These are phyloP conservation scores for Voacanga thouarsii DNA, from an alignment of 257 asterid genomes.

Conservation along the genomic window DNA sequence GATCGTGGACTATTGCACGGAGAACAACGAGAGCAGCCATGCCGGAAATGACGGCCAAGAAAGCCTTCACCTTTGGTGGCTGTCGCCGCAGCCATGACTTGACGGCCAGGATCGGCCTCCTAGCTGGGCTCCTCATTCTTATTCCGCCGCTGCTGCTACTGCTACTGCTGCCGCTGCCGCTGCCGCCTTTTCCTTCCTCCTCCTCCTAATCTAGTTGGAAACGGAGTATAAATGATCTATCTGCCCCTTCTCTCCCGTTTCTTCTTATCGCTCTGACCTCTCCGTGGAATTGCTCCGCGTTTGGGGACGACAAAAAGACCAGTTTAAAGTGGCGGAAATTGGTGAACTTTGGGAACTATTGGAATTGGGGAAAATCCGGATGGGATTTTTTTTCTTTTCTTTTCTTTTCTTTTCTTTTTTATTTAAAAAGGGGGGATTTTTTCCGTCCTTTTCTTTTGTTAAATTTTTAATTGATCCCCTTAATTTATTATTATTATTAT, in stretches of 20 bases:
- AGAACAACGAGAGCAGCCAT: conserved; percentile 81
- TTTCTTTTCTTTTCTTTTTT: too few relatives aligned
- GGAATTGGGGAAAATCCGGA: neutral
- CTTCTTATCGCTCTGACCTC: neutral
- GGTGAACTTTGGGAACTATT: neutral
- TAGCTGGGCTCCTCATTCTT: conserved; percentile 58
- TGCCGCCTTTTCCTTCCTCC: neutral
- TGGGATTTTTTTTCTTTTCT: too few relatives aligned
- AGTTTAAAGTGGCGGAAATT: neutral
- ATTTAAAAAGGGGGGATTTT: too few relatives aligned
- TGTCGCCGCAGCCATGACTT: conserved; percentile 82
- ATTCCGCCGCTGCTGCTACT: conserved; percentile 1
- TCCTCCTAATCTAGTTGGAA: neutral
- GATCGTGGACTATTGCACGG: conserved; percentile 92
- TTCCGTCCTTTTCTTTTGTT: too few relatives aligned
- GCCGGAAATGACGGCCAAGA: conserved; percentile 74
- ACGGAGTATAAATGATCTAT: too few relatives aligned
- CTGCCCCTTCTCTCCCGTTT: neutral
- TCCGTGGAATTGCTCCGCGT: neutral
- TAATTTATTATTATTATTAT: too few relatives aligned
- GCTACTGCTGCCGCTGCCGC: neutral
- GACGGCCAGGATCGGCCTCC: conserved; percentile 74
- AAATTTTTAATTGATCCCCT: too few relatives aligned
- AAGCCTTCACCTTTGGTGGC: conserved; percentile 92
- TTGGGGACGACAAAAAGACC: too few relatives aligned